A percentile compares a stretch with the other conserved stretches of the same genome.
Evolutionary conservation across 371 early-diverging fungal genomes (phyloP).

Genomic region (Mucor velutinosus): DNA sequence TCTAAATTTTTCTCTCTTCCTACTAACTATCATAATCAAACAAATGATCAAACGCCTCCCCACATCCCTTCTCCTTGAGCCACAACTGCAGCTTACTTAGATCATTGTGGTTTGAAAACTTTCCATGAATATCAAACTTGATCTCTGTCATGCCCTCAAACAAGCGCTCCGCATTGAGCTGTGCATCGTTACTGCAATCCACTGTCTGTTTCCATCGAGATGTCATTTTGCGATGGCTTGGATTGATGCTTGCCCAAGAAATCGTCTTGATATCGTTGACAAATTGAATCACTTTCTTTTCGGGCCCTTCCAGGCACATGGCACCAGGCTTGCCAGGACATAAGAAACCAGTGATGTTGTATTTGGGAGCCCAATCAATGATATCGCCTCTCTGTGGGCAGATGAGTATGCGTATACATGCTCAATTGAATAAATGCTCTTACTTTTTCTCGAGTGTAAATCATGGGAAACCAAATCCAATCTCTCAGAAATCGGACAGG

Average conservation of each 20-base stretch:
- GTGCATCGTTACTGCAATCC: slow-evolving; percentile 17
- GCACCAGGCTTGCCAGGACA: slow-evolving; percentile 48
- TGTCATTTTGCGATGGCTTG: slow-evolving; percentile 44
- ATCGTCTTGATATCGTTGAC: slow-evolving; percentile 49
- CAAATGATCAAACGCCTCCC: slow-evolving; percentile 42
- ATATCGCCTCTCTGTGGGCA: slow-evolving; percentile 47
- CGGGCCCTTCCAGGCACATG: slow-evolving; percentile 44
- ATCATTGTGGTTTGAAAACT: slow-evolving; percentile 41
- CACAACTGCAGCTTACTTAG: slow-evolving; percentile 36
- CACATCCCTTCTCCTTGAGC: slow-evolving; percentile 38
- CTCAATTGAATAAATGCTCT: too few species aligned
- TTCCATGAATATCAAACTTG: slow-evolving; percentile 43
- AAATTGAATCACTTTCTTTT: slow-evolving; percentile 38
- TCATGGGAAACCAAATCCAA: slow-evolving; percentile 56
- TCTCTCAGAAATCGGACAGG: slow-evolving; percentile 36
- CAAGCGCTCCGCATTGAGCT: slow-evolving; percentile 17
- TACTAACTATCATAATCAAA: slow-evolving; percentile 28
- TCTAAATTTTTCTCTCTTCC: background rate
- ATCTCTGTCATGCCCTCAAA: slow-evolving; percentile 41
- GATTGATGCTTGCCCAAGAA: slow-evolving; percentile 45
- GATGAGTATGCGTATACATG: background rate
- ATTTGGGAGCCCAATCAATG: slow-evolving; percentile 46
- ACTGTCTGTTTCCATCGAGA: slow-evolving; percentile 37
- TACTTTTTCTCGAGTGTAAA: slow-evolving; percentile 50
- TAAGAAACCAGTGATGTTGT: slow-evolving; percentile 42